phyloP scores from a whole-genome alignment of 805 yeast genomes.

The Dipodascopsis uninucleata region DNA sequence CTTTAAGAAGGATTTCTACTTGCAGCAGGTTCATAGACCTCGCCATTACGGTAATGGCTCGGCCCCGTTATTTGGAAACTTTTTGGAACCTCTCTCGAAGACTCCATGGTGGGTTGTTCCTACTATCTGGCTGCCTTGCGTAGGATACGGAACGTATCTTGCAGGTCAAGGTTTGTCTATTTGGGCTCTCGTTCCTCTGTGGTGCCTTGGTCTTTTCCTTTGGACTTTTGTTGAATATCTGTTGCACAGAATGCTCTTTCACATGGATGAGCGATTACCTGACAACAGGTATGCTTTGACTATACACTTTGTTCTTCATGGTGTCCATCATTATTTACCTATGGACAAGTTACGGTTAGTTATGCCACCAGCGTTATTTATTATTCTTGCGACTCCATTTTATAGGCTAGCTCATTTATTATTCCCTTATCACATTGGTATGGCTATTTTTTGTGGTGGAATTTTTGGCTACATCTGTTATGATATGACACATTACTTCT shows the following conservation, averaged over 20 bases:
- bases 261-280: conserved; percentile 82
- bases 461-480: conserved; percentile 88
- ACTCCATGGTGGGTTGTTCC: conserved; percentile 98
- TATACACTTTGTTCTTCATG: conserved; percentile 86
- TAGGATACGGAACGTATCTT: conserved; percentile 55
- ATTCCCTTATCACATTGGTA: conserved; percentile 79
- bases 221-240: conserved; percentile 92
- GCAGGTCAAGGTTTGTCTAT: conserved; percentile 54
- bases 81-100: conserved; percentile 82
- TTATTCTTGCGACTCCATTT: conserved; percentile 72
- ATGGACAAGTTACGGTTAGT: conserved; percentile 93
- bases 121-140: conserved; percentile 77
- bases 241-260: conserved; percentile 89
- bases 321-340: conserved; percentile 95
- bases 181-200: conserved; percentile 51
- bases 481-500: conserved; percentile 88
- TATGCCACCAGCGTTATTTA: conserved; percentile 89
- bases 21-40: conserved; percentile 96
- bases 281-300: conserved; percentile 70
- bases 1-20: conserved; percentile 82
- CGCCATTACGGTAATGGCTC: conserved; percentile 97
- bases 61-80: conserved; percentile 92
- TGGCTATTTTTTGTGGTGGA: conserved; percentile 94
- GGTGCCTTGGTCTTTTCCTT: conserved; percentile 75
- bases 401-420: conserved; percentile 70